Evolutionary conservation across 2,329 filamentous ascomycete species (phyloP).

Genomic region (Curvularia verruculosa): DNA sequence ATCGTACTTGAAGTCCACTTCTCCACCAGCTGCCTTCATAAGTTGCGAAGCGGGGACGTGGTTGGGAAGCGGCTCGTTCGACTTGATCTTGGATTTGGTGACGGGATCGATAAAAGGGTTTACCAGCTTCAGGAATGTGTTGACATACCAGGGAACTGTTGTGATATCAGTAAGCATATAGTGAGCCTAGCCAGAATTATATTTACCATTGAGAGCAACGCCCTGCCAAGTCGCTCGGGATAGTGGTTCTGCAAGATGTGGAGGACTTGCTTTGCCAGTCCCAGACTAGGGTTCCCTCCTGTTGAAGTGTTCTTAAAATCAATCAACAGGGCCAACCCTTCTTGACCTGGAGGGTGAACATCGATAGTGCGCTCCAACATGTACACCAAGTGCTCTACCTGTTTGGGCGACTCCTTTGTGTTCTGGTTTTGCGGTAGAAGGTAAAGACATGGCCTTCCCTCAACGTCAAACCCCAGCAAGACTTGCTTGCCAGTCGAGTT

Average conservation of each 20-base stretch:
- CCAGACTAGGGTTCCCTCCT: constrained; percentile 76
- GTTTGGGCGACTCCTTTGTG: constrained; percentile 81
- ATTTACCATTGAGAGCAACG: constrained; percentile 86
- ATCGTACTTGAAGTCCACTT: constrained; percentile 89
- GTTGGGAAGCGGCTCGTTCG: constrained; percentile 87
- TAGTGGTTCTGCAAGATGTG: constrained; percentile 95
- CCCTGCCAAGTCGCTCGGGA: constrained; percentile 86
- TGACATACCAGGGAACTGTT: constrained; percentile 86
- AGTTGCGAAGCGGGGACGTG: constrained; percentile 84
- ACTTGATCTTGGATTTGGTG: constrained; percentile 93
- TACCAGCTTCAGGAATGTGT: constrained; percentile 94
- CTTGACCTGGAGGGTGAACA: constrained; percentile 83
- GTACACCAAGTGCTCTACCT: constrained; percentile 92
- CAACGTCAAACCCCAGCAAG: constrained; percentile 83
- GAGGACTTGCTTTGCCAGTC: constrained; percentile 81
- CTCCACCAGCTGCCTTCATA: constrained; percentile 77
- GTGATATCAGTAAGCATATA: constrained; percentile 6
- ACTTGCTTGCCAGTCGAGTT: constrained; percentile 98
- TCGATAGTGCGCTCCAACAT: constrained; percentile 93
- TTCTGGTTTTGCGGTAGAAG: constrained; percentile 90
- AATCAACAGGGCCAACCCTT: constrained; percentile 84
- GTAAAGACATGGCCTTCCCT: constrained; percentile 87
- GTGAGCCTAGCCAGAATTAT: neutral
- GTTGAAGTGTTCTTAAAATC: constrained; percentile 85
- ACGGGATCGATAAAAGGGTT: constrained; percentile 95